Evolutionary conservation across 768 basidiomycete species (phyloP).

Genomic region (Termitomyces sp.): DNA sequence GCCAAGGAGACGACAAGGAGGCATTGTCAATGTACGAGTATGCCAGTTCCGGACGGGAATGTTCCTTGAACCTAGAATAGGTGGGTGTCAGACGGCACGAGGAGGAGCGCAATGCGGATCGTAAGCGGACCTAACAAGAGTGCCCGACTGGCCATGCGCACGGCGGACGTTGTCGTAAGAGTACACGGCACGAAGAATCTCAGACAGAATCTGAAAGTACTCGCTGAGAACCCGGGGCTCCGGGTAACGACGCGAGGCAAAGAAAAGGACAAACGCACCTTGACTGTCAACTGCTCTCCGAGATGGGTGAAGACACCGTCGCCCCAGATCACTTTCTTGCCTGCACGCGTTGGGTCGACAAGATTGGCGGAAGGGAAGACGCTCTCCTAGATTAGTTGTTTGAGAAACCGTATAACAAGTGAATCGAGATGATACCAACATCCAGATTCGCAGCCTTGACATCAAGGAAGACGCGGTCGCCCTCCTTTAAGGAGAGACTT

Average conservation of each 20-base stretch:
- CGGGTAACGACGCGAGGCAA: background rate
- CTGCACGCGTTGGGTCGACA: conserved; percentile 40
- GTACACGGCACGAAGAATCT: conserved; percentile 62
- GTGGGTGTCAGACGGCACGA: background rate
- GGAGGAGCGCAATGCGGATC: background rate
- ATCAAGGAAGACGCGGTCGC: conserved; percentile 58
- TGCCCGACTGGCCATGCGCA: conserved; percentile 64
- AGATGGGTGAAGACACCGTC: conserved; percentile 41
- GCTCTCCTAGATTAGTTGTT: conserved; percentile 29
- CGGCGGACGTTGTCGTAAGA: conserved; percentile 52
- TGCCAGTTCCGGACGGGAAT: conserved; percentile 38
- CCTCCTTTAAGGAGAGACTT: conserved; percentile 35
- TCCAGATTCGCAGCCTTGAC: conserved; percentile 49
- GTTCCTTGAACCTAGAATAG: conserved; percentile 39
- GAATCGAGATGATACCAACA: conserved; percentile 32
- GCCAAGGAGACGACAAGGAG: conserved; percentile 57
- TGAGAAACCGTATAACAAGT: background rate
- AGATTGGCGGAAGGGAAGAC: conserved; percentile 43
- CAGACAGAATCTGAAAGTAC: conserved; percentile 52
- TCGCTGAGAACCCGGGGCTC: conserved; percentile 5
- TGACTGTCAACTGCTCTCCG: conserved; percentile 49
- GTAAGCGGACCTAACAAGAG: conserved; percentile 42
- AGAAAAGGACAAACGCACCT: conserved; percentile 32
- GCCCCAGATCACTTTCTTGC: conserved; percentile 37
- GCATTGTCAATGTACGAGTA: conserved; percentile 51